Percentiles rank a stretch among this genome's conserved stretches.
Evolutionary conservation across 1,284 basidiomycete genomes (phyloP).

Genomic region (Leucoagaricus sp.): DNA sequence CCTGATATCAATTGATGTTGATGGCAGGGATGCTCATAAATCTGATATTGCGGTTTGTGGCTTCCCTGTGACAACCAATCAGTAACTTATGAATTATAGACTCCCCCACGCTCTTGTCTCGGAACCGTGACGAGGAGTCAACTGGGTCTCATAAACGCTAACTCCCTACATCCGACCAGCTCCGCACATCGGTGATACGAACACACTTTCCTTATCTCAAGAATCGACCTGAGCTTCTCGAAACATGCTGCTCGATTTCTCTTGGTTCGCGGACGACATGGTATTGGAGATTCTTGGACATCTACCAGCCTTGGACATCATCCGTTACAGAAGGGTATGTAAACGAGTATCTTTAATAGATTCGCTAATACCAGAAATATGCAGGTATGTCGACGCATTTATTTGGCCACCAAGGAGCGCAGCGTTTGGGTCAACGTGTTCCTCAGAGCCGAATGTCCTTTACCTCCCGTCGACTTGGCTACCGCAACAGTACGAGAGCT

Average conservation of each 20-base stretch:
- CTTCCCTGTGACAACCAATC: too few species aligned
- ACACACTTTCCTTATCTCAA: too few species aligned
- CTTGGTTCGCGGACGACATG: conserved; percentile 22
- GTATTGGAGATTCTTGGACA: conserved; percentile 24
- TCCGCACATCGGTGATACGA: too few species aligned
- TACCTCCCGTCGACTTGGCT: conserved; percentile 19
- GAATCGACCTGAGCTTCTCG: background rate
- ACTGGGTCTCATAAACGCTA: background rate
- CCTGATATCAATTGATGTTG: too few species aligned
- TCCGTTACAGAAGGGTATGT: conserved; percentile 22
- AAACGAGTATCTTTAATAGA: background rate
- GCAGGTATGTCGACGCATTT: conserved; percentile 22
- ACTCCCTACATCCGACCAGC: background rate
- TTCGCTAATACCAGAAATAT: background rate
- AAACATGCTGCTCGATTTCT: conserved; percentile 13
- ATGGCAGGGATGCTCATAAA: too few species aligned
- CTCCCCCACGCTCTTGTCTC: background rate
- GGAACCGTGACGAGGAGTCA: background rate
- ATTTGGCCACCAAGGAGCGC: conserved; percentile 20
- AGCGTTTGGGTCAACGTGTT: conserved; percentile 24
- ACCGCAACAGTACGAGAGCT: conserved; percentile 18
- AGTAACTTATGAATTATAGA: too few species aligned
- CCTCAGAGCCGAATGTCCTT: conserved; percentile 17
- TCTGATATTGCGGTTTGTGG: too few species aligned
- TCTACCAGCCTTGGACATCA: conserved; percentile 20